Base-by-base conservation (phyloP, 345 rosid species). In the Gossypium stocksii region DNA sequence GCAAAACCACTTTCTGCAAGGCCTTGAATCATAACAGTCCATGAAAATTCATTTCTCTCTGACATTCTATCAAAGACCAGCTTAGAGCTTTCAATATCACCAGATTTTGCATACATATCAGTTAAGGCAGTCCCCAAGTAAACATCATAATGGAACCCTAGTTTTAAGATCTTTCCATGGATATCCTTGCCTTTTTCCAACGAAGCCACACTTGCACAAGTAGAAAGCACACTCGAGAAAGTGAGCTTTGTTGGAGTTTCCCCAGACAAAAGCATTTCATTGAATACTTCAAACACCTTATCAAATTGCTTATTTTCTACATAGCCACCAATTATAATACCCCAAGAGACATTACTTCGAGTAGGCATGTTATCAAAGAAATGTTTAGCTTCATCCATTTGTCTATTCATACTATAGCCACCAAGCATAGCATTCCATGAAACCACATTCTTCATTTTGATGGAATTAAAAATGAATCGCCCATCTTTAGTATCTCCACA, bases 41-140 rank as follows among this genome's bases (percentile, higher is more conserved):
- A 84, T 44, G 87, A 71, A 76, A 83, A 56, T 71, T 82, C 86
- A 61, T 89, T 79, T 72, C 70, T 85, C 64, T 74, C 65, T 0
- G 79, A 57, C 84, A 87, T 88, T 72, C 80, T 79, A 58, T 79
- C 59, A 43, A 89, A 89, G 46, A 85, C 79, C 72, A 23, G 62
- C 75, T 70, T 81, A 60, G 89, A 78, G 66, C 81, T 79, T 62
- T 77, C 77, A 52, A 89, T 76, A 76, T 87, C 89, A 60, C 90
- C 93, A 27, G 84, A 86, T 80, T 87, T 89, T 53, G 93, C 89
- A 74, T 89, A 89, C 90, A 83, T 86, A 71, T 86, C 87, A 43
- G 80, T 77, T 41, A 89, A 85, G 41, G 91, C 88, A 63, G 93
- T 86, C 53, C 85, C 88, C 20, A 87, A 76, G 54, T 77, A 85